Evolutionary conservation across 106 monocot species (phyloP).

Genomic region (Iris macrosiphon): DNA sequence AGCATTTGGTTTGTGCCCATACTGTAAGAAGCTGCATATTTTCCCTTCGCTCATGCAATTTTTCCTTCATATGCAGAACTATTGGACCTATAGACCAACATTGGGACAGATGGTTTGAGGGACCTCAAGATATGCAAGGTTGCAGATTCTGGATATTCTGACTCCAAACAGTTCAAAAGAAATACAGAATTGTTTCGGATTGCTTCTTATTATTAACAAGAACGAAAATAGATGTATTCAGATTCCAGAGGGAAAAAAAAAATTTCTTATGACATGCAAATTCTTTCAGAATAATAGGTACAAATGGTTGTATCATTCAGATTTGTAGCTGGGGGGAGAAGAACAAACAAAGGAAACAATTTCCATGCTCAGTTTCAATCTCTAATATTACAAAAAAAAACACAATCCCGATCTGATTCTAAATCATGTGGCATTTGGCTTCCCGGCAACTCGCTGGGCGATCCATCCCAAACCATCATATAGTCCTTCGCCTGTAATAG

Average conservation of each 20-base stretch:
- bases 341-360: too few species aligned
- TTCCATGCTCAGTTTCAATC: too few species aligned
- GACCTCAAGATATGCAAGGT: slow-evolving; percentile 39
- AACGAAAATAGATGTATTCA: too few species aligned
- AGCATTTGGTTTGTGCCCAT: neutral
- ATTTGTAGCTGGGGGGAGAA: too few species aligned
- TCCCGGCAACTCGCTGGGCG: slow-evolving; percentile 65
- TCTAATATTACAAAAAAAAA: neutral
- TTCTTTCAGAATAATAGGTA: too few species aligned
- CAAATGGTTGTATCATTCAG: too few species aligned
- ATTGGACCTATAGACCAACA: slow-evolving; percentile 33
- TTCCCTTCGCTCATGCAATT: neutral
- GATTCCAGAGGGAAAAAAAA: too few species aligned
- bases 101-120: slow-evolving; percentile 82
- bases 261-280: too few species aligned
- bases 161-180: slow-evolving; percentile 5
- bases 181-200: neutral
- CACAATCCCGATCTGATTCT: neutral
- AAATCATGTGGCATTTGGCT: slow-evolving; percentile 18
- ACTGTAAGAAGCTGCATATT: neutral
- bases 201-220: neutral
- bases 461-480: slow-evolving; percentile 97
- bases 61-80: slow-evolving; percentile 31
- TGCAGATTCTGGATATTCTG: slow-evolving; percentile 73
- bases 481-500: slow-evolving; percentile 80